These are phyloP conservation scores for Pycnococcus provasolii DNA, from an alignment of 139 green algal genomes.

Conservation along the genomic window DNA sequence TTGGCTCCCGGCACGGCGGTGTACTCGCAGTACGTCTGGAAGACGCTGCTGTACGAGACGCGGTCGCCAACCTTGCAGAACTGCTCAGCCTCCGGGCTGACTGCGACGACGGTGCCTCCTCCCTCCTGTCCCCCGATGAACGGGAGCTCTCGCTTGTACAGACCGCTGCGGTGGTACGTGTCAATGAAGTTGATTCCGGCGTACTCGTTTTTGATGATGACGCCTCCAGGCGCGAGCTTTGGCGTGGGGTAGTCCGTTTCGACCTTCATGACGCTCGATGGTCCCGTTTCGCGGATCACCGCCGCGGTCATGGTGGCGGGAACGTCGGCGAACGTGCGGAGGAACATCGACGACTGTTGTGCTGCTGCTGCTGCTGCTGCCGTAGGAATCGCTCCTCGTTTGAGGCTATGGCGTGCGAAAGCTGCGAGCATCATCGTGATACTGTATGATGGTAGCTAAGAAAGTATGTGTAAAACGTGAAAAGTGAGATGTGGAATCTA, in stretches of 20 bases:
- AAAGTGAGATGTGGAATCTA: too few relatives aligned
- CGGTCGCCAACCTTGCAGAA: conserved; percentile 19
- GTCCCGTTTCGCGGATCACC: conserved; percentile 24
- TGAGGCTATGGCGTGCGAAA: too few relatives aligned
- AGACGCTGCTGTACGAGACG: conserved; percentile 21
- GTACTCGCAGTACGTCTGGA: conserved; percentile 29
- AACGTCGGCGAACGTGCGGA: too few relatives aligned
- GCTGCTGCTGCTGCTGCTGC: too few relatives aligned
- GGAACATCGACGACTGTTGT: too few relatives aligned
- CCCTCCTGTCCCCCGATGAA: conserved; percentile 28
- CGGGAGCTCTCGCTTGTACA: conserved; percentile 24
- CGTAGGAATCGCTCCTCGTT: too few relatives aligned
- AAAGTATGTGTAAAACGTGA: too few relatives aligned
- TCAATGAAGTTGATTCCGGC: conserved; percentile 30
- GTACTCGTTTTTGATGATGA: conserved; percentile 23
- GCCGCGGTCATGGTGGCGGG: not conserved
- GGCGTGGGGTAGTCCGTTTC: conserved; percentile 26
- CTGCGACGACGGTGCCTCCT: conserved; percentile 13
- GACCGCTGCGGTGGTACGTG: conserved; percentile 25
- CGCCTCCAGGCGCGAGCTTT: conserved; percentile 8
- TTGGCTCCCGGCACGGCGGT: conserved; percentile 21
- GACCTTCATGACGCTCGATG: conserved; percentile 16
- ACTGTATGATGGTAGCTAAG: too few relatives aligned
- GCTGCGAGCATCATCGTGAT: too few relatives aligned
- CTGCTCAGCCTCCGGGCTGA: conserved; percentile 14